phyloP scores from a whole-genome alignment of 176 grass and related monocot species.

The Carex scoparia region DNA sequence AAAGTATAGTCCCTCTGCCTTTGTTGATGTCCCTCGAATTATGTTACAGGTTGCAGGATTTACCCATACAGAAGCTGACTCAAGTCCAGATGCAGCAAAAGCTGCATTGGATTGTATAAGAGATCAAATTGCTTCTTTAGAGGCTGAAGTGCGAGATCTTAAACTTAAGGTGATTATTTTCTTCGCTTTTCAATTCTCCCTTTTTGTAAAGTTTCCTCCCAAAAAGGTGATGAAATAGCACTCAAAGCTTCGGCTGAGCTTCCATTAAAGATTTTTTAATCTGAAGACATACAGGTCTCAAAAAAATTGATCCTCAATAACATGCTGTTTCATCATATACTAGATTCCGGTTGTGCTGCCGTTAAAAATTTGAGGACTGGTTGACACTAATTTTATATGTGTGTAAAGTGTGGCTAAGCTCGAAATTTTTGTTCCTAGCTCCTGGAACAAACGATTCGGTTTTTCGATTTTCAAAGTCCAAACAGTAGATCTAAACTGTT shows the following conservation, averaged over 20 bases:
- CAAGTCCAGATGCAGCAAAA: slow-evolving; percentile 50
- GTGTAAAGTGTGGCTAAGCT: too few relatives aligned
- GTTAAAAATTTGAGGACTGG: background rate
- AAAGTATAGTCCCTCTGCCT: too few relatives aligned
- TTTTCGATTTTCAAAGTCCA: too few relatives aligned
- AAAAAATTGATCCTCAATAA: background rate
- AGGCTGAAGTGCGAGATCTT: slow-evolving; percentile 55
- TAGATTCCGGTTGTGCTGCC: background rate
- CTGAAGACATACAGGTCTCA: background rate
- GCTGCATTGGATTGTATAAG: slow-evolving; percentile 56
- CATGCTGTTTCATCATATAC: background rate
- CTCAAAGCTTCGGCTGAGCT: background rate
- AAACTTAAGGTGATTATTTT: slow-evolving; percentile 51
- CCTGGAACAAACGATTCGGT: too few relatives aligned
- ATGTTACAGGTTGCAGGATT: slow-evolving; percentile 58
- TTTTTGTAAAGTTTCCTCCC: background rate
- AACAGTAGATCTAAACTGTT: too few relatives aligned
- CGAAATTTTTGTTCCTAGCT: too few relatives aligned
- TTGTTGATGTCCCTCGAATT: background rate
- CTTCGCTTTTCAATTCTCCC: background rate
- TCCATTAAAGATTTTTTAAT: background rate
- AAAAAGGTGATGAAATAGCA: background rate
- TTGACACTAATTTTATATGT: background rate
- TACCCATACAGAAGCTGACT: slow-evolving; percentile 30
- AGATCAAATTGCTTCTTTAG: slow-evolving; percentile 45